A percentile compares a stretch with the other conserved stretches of the same genome.
phyloP scores from a whole-genome alignment of 768 basidiomycete species.

The Steccherinum ochraceum region DNA sequence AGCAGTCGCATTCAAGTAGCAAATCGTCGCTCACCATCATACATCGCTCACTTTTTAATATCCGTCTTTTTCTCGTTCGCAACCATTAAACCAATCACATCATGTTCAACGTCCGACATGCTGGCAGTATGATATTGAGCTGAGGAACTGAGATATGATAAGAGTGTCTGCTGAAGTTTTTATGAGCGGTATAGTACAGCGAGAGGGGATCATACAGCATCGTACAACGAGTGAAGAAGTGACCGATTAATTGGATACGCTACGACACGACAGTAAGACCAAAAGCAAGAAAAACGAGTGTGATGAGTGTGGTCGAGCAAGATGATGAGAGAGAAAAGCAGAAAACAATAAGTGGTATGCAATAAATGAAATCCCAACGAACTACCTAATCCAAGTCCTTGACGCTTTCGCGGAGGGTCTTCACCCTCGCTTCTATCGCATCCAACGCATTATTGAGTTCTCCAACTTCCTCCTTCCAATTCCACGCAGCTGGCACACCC shows the following conservation, averaged over 20 bases:
- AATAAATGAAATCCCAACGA: neutral
- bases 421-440: constrained; percentile 49
- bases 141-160: too few species aligned
- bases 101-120: too few species aligned
- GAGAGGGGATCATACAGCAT: neutral
- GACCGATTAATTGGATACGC: neutral
- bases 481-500: constrained; percentile 5
- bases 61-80: neutral
- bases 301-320: neutral
- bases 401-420: constrained; percentile 28
- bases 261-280: neutral
- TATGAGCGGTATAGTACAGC: neutral
- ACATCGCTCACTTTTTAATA: neutral
- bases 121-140: too few species aligned
- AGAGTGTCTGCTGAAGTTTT: neutral
- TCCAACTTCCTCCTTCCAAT: constrained; percentile 41
- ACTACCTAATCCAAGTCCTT: neutral
- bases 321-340: neutral
- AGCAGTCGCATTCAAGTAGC: neutral
- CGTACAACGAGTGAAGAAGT: neutral
- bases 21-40: neutral
- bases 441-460: constrained; percentile 48
- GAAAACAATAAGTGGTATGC: neutral
- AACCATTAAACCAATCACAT: too few species aligned
- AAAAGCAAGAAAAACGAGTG: neutral